These are phyloP conservation scores for Sonneratia caseolaris DNA, from an alignment of 345 rosid species.

Conservation along the genomic window DNA sequence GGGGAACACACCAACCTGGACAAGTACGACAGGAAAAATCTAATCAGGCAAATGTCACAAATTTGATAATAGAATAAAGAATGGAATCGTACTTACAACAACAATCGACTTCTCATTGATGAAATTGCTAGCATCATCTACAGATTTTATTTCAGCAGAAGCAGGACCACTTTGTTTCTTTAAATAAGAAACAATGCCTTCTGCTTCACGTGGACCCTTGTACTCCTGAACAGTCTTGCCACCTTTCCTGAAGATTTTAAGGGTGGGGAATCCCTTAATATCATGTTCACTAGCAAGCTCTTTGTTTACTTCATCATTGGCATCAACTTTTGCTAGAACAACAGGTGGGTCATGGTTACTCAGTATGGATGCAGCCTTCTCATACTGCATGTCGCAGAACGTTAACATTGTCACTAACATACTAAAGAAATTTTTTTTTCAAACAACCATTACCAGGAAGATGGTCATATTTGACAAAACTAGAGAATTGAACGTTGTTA, in stretches of 20 bases:
- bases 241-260: constrained; percentile 78
- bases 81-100: constrained; percentile 40
- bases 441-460: not conserved
- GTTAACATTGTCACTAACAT: not conserved
- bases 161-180: constrained; percentile 94
- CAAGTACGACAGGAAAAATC: not conserved
- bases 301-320: constrained; percentile 60
- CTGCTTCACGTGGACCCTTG: constrained; percentile 95
- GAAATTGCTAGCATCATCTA: constrained; percentile 46
- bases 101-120: constrained; percentile 55
- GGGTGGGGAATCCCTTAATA: constrained; percentile 74
- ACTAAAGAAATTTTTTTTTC: too few relatives aligned
- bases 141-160: constrained; percentile 62
- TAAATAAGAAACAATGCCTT: constrained; percentile 67
- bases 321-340: constrained; percentile 83
- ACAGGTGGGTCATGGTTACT: constrained; percentile 54
- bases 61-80: not conserved
- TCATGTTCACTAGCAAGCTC: constrained; percentile 47
- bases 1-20: constrained; percentile 88
- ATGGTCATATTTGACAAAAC: too few relatives aligned
- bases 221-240: constrained; percentile 73
- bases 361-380: constrained; percentile 86
- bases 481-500: too few relatives aligned
- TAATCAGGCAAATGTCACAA: constrained; percentile 7
- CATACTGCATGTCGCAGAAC: constrained; percentile 43